Percentiles rank a stretch among this genome's conserved stretches.
Conservation (phyloP, 176 grass and related monocot genomes). For the Coix lacrymajobi region DNA sequence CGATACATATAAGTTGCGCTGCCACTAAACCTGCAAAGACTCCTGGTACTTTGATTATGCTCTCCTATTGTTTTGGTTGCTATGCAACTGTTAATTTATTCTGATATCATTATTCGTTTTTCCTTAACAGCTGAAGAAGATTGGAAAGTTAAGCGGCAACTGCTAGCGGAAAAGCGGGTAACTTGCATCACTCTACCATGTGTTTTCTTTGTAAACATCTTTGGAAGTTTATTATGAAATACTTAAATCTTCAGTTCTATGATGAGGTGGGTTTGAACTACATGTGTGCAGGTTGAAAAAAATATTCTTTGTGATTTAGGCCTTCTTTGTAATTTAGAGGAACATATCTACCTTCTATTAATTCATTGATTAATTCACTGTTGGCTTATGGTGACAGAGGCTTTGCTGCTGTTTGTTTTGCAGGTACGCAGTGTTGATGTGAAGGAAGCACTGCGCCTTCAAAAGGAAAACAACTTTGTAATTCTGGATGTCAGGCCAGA, state of each 20-base stretch:
- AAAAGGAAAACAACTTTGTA: conserved; percentile 95
- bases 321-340: conserved; percentile 18
- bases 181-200: background rate
- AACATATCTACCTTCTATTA: background rate
- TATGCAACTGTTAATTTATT: background rate
- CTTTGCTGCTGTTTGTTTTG: conserved; percentile 23
- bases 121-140: conserved; percentile 75
- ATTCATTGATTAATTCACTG: conserved; percentile 15
- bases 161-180: conserved; percentile 85
- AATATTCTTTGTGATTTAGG: conserved; percentile 2
- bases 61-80: background rate
- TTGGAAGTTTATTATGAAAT: background rate
- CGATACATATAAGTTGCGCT: conserved; percentile 52
- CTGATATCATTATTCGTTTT: background rate
- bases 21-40: conserved; percentile 88
- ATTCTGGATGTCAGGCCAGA: conserved; percentile 94
- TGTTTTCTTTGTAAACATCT: background rate
- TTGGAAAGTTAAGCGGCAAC: conserved; percentile 84
- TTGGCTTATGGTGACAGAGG: background rate
- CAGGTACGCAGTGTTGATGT: conserved; percentile 94
- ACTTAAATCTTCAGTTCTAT: background rate
- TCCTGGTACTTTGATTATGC: conserved; percentile 45
- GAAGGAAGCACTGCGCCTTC: conserved; percentile 94
- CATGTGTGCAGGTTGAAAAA: background rate
- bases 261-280: background rate